Evolutionary conservation across 257 asterid genomes (phyloP).

Genomic region (Solanum dulcamara): DNA sequence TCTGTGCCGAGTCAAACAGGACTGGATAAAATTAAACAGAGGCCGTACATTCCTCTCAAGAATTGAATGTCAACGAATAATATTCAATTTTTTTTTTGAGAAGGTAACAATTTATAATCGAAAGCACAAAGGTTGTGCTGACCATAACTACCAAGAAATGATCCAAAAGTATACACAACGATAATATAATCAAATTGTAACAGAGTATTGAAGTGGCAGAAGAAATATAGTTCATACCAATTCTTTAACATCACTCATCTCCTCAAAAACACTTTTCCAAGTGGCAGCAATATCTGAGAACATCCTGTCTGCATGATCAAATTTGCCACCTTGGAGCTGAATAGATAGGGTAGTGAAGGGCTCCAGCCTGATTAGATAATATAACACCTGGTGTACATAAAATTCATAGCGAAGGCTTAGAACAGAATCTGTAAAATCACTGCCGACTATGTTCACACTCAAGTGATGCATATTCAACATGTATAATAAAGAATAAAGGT

Average conservation of each 20-base stretch:
- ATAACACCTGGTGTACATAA: slow-evolving; percentile 55
- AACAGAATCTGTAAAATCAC: not conserved
- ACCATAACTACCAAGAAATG: not conserved
- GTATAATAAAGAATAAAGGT: not conserved
- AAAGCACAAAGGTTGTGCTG: not conserved
- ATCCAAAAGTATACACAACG: not conserved
- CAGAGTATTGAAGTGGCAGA: not conserved
- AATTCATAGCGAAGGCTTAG: slow-evolving; percentile 4
- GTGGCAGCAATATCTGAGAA: slow-evolving; percentile 85
- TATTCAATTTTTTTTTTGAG: not conserved
- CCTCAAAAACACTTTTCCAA: slow-evolving; percentile 96
- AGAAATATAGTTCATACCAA: slow-evolving; percentile 41
- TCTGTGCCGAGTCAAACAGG: not conserved
- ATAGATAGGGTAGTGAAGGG: slow-evolving; percentile 95
- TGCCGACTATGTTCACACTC: slow-evolving; percentile 4
- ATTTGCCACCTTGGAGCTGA: slow-evolving; percentile 98
- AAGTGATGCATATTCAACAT: not conserved
- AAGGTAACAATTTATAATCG: not conserved
- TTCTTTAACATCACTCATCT: slow-evolving; percentile 97
- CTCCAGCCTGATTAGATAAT: slow-evolving; percentile 85
- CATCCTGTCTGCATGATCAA: slow-evolving; percentile 99
- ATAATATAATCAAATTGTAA: not conserved
- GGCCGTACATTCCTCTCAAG: not conserved
- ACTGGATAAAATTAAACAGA: not conserved
- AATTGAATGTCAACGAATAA: not conserved